Evolutionary conservation across 2,329 filamentous ascomycete genomes (phyloP), one percentile per base, ranked within the genome.

Genomic region (Penicillium sp.): DNA sequence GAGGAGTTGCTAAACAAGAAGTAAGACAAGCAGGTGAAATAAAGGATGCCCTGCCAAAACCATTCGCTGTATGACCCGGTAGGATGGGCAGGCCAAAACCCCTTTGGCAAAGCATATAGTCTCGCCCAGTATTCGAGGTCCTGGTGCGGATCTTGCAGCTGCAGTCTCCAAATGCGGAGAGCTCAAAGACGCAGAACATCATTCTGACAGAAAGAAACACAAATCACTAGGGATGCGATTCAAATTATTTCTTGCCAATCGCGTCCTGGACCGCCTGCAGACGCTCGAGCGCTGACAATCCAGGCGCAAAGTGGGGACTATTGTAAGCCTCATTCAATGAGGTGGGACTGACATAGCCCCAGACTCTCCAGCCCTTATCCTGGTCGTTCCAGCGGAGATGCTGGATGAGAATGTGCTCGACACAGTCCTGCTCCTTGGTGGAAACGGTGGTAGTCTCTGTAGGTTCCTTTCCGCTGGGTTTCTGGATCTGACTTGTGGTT

Each of bases 361-460:
- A 82, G 49, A 82, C 66, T 59, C 74, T 76, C 81, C 81, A 83
- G 16, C 72, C 66, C 13, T 71, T 69, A 39, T 77, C 69, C 57
- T 74, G 69, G 9, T 77, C 74, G 31, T 70, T 69, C 65, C 75
- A 70, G 35, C 74, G 65, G 34, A 76, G 60, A 65, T 76, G 75
- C 69, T 82, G 80, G 24, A 82, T 63, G 14, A 82, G 80, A 31
- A 82, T 62, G 58, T 82, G 81, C 65, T 83, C 81, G 2, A 69
- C 73, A 58, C 74, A 74, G 59, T 76, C 74, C 66, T 76, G 76
- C 50, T 72, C 65, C 65, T 75, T 76, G 16, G 64, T 61, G n/a
- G 67, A 59, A 24, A 59, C 61, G 32, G 55, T 46, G 7, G 35
- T 38, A 22, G 57, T 37, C 24, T 55, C 45, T 10, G 52, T 55